Evolutionary conservation across 257 asterid species (phyloP), one percentile per base, ranked within the genome.

Genomic region (Cordia subcordata): DNA sequence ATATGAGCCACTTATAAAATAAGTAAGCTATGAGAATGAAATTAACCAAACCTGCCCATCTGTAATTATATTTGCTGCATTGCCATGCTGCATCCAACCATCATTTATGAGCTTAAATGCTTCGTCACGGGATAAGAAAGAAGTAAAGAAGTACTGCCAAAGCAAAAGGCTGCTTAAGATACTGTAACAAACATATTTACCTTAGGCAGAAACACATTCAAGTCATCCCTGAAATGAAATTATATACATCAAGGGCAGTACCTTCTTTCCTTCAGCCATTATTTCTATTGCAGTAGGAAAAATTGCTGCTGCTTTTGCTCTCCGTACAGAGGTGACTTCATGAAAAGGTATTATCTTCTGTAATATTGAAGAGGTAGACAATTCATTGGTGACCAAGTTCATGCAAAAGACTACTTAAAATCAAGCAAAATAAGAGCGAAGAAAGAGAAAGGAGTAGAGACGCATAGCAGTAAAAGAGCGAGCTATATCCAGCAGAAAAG

Each of bases 261-360:
- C 99, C 99, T 86, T 93, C 86, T 85, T 87, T 55, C 68, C 99
- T 47, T 83, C 94, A 18, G 95, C 88, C 60, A 76, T 70, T 68
- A 93, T 73, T 85, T 93, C 97, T 71, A 93, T 93, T 45, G 99
- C 96, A 27, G 96, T 89, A 8, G 97, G 97, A 72, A 93, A 89
- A 62, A 93, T 86, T 52, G 88, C 97, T 20, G 87, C 97, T 62
- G 90, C 83, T 69, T 83, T 93, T 27, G 99, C 97, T 77, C 96
- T 83, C 72, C 81, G 79, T 56, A 93, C 85, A 16, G 85, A 72
- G 61, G 97, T 86, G 76, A 93, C 64, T 79, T 86, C 97, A 58
- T 60, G 77, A 74, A 86, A 83, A 56, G 86, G 84, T 62, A 93
- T 89, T 55, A 86, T 75, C 83, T 80, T 93, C 99, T 93, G 65